Evolutionary conservation across 2,329 filamentous ascomycete species (phyloP), one percentile per base, ranked within the genome.

Genomic region (Pseudocercospora crystallina): DNA sequence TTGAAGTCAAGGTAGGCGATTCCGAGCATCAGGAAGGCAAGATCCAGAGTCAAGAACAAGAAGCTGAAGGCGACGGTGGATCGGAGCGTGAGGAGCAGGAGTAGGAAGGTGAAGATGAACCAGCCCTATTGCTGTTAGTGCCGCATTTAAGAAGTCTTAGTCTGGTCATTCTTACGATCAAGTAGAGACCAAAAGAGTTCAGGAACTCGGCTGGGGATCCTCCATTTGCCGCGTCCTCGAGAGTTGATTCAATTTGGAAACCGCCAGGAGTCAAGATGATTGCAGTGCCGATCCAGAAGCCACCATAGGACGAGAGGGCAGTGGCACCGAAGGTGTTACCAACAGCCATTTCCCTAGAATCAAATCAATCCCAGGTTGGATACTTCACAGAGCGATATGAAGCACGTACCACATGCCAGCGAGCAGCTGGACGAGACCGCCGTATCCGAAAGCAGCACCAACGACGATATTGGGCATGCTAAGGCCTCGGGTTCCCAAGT

Each of bases 291-390:
- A 83, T 74, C 81, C 80, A 84, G 71, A 84, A 84, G 53, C 80
- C 80, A 50, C 80, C 80, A 62, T 83, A 84, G 2, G 78, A 81
- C 36, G 77, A 79, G 51, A 83, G 79, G 8, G 82, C 78, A 5
- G 80, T 83, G 29, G 79, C 80, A 73, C 80, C 81, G 45, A 83
- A 83, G 9, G 80, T 83, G 70, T 83, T 84, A n/a, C 81, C 81
- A 8, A 81, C 73, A 43, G 75, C 75, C 72, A 78, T 77, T 67
- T 78, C 75, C 74, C 74, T 76, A 44, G 34, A 14, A 26, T 42
- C 7, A 37, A 7, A 13, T 42, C 11, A 15, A n/a, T 44, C 9
- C 29, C 13, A 30, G n/a, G 7, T 26, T 26, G 20, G 38, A 10
- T 37, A 29, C 11, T 10, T 8, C 31, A 33, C 33, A 7, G 20